A percentile compares a stretch with the other conserved stretches of the same genome.
Conservation (phyloP, 1,284 basidiomycete species). For the Psilocybe mexicana region DNA sequence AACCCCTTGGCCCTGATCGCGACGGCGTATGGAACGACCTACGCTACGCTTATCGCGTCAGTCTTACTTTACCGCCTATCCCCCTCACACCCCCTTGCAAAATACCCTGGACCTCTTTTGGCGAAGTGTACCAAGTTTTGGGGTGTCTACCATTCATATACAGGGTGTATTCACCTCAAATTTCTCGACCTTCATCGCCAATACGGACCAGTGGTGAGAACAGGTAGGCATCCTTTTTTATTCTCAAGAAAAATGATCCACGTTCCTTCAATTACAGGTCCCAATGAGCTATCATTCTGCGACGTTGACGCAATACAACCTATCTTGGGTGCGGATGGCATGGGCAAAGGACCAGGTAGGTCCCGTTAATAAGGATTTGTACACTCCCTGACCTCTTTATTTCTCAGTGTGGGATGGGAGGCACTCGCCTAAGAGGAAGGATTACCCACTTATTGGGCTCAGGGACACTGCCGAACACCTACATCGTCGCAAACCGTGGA, state of each 20-base stretch:
- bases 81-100: conserved; percentile 44
- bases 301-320: conserved; percentile 30
- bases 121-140: conserved; percentile 36
- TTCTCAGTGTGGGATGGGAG: conserved; percentile 27
- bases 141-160: conserved; percentile 26
- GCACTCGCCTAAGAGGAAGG: conserved; percentile 16
- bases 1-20: background rate
- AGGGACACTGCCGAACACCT: conserved; percentile 39
- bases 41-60: conserved; percentile 16
- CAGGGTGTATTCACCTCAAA: conserved; percentile 32
- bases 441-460: conserved; percentile 23
- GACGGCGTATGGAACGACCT: background rate
- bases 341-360: conserved; percentile 40
- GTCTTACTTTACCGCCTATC: conserved; percentile 40
- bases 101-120: conserved; percentile 40
- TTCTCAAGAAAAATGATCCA: background rate
- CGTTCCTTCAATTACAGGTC: conserved; percentile 25
- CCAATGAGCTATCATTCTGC: conserved; percentile 39
- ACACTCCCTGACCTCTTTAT: background rate
- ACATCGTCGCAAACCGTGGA: conserved; percentile 53
- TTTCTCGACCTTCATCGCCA: conserved; percentile 32
- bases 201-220: conserved; percentile 42
- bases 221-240: conserved; percentile 30
- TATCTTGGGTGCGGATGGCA: conserved; percentile 33
- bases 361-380: conserved; percentile 1